Base-by-base conservation (phyloP, 2,329 filamentous ascomycete species). In the Aspergillus sp. region DNA sequence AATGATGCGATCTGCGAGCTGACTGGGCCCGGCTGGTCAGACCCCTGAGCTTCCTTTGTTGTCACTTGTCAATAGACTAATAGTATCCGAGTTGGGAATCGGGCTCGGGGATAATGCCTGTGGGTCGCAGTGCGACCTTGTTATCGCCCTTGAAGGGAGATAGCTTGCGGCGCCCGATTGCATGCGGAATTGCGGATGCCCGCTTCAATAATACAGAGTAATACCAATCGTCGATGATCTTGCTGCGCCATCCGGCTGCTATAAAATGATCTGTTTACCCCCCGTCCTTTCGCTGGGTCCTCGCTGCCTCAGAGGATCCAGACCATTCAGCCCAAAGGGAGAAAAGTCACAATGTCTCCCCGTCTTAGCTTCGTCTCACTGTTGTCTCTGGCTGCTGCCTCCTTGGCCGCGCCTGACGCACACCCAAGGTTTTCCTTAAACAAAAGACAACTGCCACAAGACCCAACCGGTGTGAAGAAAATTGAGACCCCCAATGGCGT, bases 401-500 rank as follows among this genome's bases (percentile, higher is more conserved):
- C 51, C 12, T 61, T 52, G 56, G 54, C 50, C 12, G 24, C 41
- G 12, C n/a, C 57, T n/a, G 27, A 50, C 11, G 48, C 50, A 17
- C 53, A 56, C 21, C 44, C 51, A 35, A 37, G 60, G 57, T 15
- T 52, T 62, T 37, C 54, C 64, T 27, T 62, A 12, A 57, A 56
- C 50, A 60, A 63, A 48, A 66, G 73, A 27, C 72, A 77, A 56
- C 56, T 77, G 14, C 75, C 75, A 15, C 62, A 71, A 2, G 66
- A 73, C 47, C 70, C 75, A 17, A 72, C 70, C 2, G 72, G 70
- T 9, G 70, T 77, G n/a, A 71, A 74, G 56, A 68, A 69, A 3
- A 70, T 77, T 47, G 69, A 65, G 47, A 75, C 73, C 15, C 71
- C 75, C 4, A 76, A 73, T 56, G 79, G 79, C 55, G 73, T 83